Conservation (phyloP, 305 asterid species). For the Fraxinus latifolia region DNA sequence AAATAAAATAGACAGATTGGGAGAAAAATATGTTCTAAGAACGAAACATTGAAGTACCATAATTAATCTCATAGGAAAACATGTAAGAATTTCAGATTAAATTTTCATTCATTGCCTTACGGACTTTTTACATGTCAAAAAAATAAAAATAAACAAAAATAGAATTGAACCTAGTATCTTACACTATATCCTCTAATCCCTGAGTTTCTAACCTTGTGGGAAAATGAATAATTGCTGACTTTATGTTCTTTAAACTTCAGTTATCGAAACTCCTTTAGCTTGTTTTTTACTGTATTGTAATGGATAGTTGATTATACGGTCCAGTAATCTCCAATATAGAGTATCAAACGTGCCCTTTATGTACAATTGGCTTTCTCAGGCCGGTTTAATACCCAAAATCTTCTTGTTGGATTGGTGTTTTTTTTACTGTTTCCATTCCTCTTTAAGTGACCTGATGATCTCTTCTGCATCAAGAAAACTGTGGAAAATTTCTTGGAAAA, state of each 20-base stretch:
- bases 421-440: neutral
- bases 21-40: neutral
- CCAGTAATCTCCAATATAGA: neutral
- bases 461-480: neutral
- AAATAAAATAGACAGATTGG: neutral
- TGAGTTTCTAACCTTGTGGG: slow-evolving; percentile 23
- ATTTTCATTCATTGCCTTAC: slow-evolving; percentile 60
- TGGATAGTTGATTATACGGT: neutral
- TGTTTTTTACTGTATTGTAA: neutral
- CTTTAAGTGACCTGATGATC: neutral
- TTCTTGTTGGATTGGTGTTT: slow-evolving; percentile 22
- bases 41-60: neutral
- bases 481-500: neutral
- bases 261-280: slow-evolving; percentile 22
- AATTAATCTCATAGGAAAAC: neutral
- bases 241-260: neutral
- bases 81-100: neutral
- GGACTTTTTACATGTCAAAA: slow-evolving; percentile 53
- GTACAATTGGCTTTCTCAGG: slow-evolving; percentile 39
- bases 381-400: slow-evolving; percentile 26
- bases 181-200: slow-evolving; percentile 20
- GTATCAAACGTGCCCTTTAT: slow-evolving; percentile 13
- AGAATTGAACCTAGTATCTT: slow-evolving; percentile 30
- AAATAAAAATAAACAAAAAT: neutral
- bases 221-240: slow-evolving; percentile 17